These are phyloP conservation scores for Schrenkiella parvula DNA, from an alignment of 345 rosid species.

Conservation along the genomic window DNA sequence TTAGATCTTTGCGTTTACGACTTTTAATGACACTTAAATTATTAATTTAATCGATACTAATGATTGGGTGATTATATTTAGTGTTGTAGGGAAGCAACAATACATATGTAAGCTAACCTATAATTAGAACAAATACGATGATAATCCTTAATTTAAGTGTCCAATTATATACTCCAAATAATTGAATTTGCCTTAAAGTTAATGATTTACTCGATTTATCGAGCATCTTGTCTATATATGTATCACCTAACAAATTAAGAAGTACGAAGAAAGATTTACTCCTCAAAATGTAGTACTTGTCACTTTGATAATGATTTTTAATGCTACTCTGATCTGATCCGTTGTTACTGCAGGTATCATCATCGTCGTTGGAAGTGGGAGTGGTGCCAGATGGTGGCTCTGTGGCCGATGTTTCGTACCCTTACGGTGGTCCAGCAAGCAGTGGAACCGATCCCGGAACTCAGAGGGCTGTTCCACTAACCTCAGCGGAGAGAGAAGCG, in stretches of 20 bases:
- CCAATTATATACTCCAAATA: background rate
- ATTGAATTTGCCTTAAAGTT: background rate
- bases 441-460: constrained; percentile 41
- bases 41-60: constrained; percentile 13
- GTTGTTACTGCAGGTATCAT: constrained; percentile 55
- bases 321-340: background rate
- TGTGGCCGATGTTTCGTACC: constrained; percentile 57
- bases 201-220: background rate
- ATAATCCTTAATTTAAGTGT: background rate
- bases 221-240: background rate
- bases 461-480: constrained; percentile 53
- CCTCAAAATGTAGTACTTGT: too few species aligned
- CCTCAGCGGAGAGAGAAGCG: constrained; percentile 83
- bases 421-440: constrained; percentile 34
- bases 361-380: constrained; percentile 84
- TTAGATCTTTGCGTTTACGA: background rate
- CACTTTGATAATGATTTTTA: too few species aligned
- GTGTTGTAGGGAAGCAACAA: background rate
- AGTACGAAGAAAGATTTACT: too few species aligned
- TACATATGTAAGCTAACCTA: background rate
- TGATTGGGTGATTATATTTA: constrained; percentile 8
- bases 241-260: background rate
- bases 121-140: background rate
- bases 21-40: background rate
- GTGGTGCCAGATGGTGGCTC: constrained; percentile 86